Evolutionary conservation across 164 flowering plant species (phyloP).

Genomic region (Tetracentron sinense): DNA sequence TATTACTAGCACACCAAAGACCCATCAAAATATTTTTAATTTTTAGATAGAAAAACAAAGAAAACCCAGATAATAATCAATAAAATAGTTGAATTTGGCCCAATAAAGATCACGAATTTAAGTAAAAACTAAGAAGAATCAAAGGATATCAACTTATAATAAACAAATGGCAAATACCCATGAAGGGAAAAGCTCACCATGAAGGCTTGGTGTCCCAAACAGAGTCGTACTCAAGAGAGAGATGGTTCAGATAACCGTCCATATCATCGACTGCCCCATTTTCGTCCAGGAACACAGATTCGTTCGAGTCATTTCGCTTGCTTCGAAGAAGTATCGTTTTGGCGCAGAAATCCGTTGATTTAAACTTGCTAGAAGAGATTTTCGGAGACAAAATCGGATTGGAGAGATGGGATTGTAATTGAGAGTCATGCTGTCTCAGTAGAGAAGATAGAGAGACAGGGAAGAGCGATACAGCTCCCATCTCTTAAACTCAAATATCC

Average conservation of each 20-base stretch:
- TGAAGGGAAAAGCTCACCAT: constrained; percentile 39
- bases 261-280: constrained; percentile 72
- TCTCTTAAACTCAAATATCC: constrained; percentile 13
- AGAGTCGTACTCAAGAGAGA: constrained; percentile 93
- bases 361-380: constrained; percentile 11
- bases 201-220: constrained; percentile 99
- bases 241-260: constrained; percentile 81
- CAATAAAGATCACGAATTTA: background rate
- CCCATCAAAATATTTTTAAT: too few species aligned
- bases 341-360: constrained; percentile 4
- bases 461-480: constrained; percentile 28
- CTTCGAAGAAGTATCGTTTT: constrained; percentile 18
- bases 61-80: too few species aligned
- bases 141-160: background rate
- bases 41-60: too few species aligned
- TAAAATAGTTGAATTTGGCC: background rate
- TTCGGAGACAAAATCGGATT: constrained; percentile 18
- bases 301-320: constrained; percentile 20
- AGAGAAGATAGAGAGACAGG: constrained; percentile 20
- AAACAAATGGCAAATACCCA: constrained; percentile 11
- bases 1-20: too few species aligned
- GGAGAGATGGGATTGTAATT: constrained; percentile 23
- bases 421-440: background rate
- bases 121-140: background rate
- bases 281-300: constrained; percentile 53